These are phyloP conservation scores for Entomortierella beljakovae DNA, from an alignment of 192 early-diverging fungal species.

Conservation along the genomic window DNA sequence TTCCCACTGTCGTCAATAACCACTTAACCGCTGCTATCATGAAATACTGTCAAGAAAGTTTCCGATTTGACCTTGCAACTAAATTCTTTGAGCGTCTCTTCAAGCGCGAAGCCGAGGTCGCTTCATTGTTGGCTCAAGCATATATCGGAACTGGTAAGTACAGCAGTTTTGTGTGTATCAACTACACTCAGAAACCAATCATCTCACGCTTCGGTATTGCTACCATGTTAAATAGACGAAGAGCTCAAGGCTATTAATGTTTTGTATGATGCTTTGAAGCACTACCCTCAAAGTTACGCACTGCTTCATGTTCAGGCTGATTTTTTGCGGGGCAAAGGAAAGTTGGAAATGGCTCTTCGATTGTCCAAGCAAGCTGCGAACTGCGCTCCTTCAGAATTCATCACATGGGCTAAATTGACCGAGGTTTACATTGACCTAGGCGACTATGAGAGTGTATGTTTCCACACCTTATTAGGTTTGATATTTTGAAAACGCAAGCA, in stretches of 20 bases:
- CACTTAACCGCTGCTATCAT: constrained; percentile 89
- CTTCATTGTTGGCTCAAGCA: constrained; percentile 83
- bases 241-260: constrained; percentile 94
- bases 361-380: constrained; percentile 95
- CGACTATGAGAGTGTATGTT: constrained; percentile 85
- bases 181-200: background rate
- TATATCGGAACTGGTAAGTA: constrained; percentile 71
- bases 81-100: constrained; percentile 83
- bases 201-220: background rate
- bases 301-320: constrained; percentile 92
- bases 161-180: background rate
- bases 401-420: constrained; percentile 95
- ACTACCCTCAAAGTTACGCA: constrained; percentile 83
- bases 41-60: constrained; percentile 90
- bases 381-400: constrained; percentile 94
- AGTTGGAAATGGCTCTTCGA: constrained; percentile 81
- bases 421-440: constrained; percentile 90
- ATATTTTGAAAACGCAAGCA: no score
- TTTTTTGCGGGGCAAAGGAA: constrained; percentile 74
- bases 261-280: constrained; percentile 85
- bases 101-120: constrained; percentile 89
- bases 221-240: constrained; percentile 69
- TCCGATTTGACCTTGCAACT: constrained; percentile 82
- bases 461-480: no score
- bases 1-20: constrained; percentile 91